phyloP scores from a whole-genome alignment of 2,329 filamentous ascomycete genomes.

The Aspergillus candidus region DNA sequence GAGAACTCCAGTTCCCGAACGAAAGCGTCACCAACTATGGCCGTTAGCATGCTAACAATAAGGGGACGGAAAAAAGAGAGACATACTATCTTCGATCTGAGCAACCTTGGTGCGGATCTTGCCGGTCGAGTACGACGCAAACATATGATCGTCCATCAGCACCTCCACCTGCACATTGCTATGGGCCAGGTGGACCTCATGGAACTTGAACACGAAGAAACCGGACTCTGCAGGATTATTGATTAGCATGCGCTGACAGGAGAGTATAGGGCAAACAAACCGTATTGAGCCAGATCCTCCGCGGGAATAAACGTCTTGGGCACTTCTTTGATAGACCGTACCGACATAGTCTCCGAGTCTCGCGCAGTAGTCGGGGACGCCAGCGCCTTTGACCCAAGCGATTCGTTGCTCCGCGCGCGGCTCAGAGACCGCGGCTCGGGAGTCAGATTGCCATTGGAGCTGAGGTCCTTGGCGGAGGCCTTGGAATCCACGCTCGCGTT shows the following conservation, averaged over 20 bases:
- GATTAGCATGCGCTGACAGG: neutral
- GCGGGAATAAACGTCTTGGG: constrained; percentile 73
- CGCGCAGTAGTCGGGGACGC: constrained; percentile 31
- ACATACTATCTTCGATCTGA: constrained; percentile 72
- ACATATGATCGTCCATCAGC: constrained; percentile 89
- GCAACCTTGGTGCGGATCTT: constrained; percentile 63
- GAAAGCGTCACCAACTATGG: constrained; percentile 75
- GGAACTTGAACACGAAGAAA: constrained; percentile 86
- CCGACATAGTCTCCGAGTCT: constrained; percentile 42
- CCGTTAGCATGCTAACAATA: too few relatives aligned
- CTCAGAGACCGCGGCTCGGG: too few relatives aligned
- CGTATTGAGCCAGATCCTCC: constrained; percentile 74
- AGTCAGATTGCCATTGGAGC: too few relatives aligned
- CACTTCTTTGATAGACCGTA: constrained; percentile 46
- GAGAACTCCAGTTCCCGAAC: constrained; percentile 97
- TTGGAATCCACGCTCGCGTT: constrained; percentile 27
- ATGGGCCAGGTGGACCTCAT: constrained; percentile 79
- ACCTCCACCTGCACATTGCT: constrained; percentile 75
- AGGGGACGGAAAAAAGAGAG: too few relatives aligned
- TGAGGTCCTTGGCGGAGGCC: constrained; percentile 7
- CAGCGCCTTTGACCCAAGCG: too few relatives aligned
- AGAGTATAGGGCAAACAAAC: constrained; percentile 38
- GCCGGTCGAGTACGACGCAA: constrained; percentile 78
- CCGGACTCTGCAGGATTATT: constrained; percentile 61
- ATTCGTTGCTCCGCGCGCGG: too few relatives aligned